Evolutionary conservation across 306 rosid genomes (phyloP), one percentile per base, ranked within the genome.

Genomic region (Hylodesmum podocarpum): DNA sequence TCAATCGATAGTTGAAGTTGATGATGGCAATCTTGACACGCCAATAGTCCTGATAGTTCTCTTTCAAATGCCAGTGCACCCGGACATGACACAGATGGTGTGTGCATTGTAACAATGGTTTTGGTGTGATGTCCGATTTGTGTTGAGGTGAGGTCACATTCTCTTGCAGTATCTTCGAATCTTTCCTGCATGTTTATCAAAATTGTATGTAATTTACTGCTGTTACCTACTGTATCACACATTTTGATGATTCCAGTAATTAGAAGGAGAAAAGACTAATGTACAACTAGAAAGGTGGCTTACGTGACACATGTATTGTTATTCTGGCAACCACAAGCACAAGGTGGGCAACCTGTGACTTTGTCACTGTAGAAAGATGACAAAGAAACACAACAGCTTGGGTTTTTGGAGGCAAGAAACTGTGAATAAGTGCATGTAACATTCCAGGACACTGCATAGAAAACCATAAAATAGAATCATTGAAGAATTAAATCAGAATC

Each of bases 401-500:
- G 98, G 37, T 91, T 86, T 87, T 90, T 87, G 55, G 87, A 90
- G 77, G 98, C 96, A 68, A 94, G 90, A 79, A 91, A 90, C 55
- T 94, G 97, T 8, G 98, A 94, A 51, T 94, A 94, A 47, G 98
- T 94, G 44, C 98, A 94, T 40, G 97, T 94, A 64, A 87, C 98
- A 50, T 94, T 94, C 98, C 98, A 94, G 29, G 98, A 91, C 94
- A 91, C 98, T 94, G 88, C 85, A 89, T 22, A 49, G 16, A 77
- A 70, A 76, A 72, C 79, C 77, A 33, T 28, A 22, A 67, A 55
- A 22, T 18, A 40, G 13, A 40, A 69, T 21, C 71, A 22, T 44
- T 62, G 29, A 28, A 54, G 1, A 31, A 57, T 2, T 13, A 49
- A 27, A 13, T 64, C 31, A 50, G 22, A 53, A 41, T 51, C 13